These are phyloP conservation scores for Lactarius sanguifluus DNA, from an alignment of 768 basidiomycete species.

Conservation along the genomic window DNA sequence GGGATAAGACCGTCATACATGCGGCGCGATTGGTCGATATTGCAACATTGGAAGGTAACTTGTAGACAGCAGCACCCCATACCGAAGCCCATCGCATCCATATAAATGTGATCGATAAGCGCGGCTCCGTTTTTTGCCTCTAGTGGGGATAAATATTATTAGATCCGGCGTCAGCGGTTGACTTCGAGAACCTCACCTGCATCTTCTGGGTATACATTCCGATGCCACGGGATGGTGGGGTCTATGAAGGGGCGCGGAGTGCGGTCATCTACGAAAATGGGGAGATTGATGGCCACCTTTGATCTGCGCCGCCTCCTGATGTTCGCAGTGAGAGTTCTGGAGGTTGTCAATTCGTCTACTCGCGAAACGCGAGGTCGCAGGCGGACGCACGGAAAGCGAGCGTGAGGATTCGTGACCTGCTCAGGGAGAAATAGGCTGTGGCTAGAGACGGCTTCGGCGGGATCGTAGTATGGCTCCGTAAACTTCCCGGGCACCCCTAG, in stretches of 20 bases:
- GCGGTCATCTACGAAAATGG: constrained; percentile 83
- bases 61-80: constrained; percentile 99
- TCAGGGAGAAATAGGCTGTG: constrained; percentile 94
- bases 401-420: constrained; percentile 95
- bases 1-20: constrained; percentile 98
- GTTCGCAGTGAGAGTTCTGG: constrained; percentile 94
- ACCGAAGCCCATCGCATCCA: constrained; percentile 99
- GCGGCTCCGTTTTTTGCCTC: constrained; percentile 92
- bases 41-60: constrained; percentile 96
- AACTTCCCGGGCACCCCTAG: constrained; percentile 88
- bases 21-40: constrained; percentile 85
- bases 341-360: constrained; percentile 2
- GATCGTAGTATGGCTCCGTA: constrained; percentile 85
- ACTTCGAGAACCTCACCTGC: constrained; percentile 49
- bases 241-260: constrained; percentile 91
- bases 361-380: constrained; percentile 19
- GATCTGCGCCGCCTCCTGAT: constrained; percentile 88
- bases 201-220: constrained; percentile 82
- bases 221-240: constrained; percentile 87
- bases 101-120: constrained; percentile 86
- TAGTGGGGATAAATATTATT: constrained; percentile 34
- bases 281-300: constrained; percentile 94
- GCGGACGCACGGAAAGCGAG: constrained; percentile 88
- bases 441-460: constrained; percentile 75
- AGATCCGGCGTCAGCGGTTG: constrained; percentile 11